phyloP scores from a whole-genome alignment of 192 early-diverging fungal genomes.

The Linnemannia schmuckeri region DNA sequence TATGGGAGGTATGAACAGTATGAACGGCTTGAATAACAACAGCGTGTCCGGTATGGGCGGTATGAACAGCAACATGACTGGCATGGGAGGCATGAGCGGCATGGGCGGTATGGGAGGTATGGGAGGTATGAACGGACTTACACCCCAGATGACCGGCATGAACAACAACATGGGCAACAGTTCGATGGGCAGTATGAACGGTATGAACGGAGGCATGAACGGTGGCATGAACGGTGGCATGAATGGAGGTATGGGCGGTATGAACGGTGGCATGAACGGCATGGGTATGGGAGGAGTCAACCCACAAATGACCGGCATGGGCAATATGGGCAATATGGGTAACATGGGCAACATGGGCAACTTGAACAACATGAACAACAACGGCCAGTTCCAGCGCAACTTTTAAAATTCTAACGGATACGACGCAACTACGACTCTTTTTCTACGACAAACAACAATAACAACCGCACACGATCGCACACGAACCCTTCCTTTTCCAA shows the following conservation, averaged over 20 bases:
- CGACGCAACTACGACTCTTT: background rate
- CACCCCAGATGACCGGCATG: slow-evolving; percentile 41
- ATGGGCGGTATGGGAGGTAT: slow-evolving; percentile 17
- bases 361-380: slow-evolving; percentile 42
- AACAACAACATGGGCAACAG: slow-evolving; percentile 32
- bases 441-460: background rate
- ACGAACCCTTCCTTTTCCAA: slow-evolving; percentile 1
- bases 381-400: slow-evolving; percentile 55
- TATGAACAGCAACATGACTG: slow-evolving; percentile 32
- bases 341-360: slow-evolving; percentile 32
- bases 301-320: slow-evolving; percentile 25
- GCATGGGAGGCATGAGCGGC: slow-evolving; percentile 24
- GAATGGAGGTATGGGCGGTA: background rate
- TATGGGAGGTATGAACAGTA: slow-evolving; percentile 22
- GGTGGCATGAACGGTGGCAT: background rate
- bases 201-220: slow-evolving; percentile 3
- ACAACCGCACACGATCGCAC: background rate
- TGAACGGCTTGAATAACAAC: slow-evolving; percentile 26
- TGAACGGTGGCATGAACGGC: slow-evolving; percentile 17
- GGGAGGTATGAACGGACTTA: slow-evolving; percentile 33
- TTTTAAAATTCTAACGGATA: slow-evolving; percentile 21
- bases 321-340: slow-evolving; percentile 28
- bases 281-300: slow-evolving; percentile 24
- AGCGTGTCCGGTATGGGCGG: slow-evolving; percentile 28
- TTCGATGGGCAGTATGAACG: slow-evolving; percentile 11